A percentile compares a stretch with the other conserved stretches of the same genome.
Evolutionary conservation across 78 protist species (phyloP).

Genomic region (Andalucia godoyi): DNA sequence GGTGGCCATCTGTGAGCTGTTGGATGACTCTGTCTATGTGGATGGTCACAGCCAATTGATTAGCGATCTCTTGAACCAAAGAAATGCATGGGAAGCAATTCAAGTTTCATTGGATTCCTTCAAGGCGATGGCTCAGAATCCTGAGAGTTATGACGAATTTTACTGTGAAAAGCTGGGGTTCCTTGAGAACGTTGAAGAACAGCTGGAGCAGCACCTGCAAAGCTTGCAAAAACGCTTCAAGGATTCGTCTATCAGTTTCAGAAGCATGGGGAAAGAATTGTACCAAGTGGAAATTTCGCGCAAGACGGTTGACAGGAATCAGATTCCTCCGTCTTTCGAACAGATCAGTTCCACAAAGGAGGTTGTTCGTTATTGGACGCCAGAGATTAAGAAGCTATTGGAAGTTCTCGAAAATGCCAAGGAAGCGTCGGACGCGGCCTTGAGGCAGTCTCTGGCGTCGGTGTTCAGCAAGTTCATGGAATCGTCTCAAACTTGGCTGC

Average conservation of each 20-base stretch:
- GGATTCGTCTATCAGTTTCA: background rate
- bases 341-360: background rate
- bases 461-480: too few relatives aligned
- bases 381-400: background rate
- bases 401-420: background rate
- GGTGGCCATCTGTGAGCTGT: too few relatives aligned
- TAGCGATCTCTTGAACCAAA: too few relatives aligned
- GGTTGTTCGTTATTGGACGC: conserved; percentile 11
- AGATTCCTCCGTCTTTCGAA: background rate
- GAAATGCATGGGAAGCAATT: too few relatives aligned
- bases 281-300: conserved; percentile 15
- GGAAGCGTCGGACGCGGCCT: background rate
- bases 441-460: too few relatives aligned
- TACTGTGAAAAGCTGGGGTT: too few relatives aligned
- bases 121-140: too few relatives aligned
- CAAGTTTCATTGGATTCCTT: too few relatives aligned
- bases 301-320: background rate
- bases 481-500: too few relatives aligned
- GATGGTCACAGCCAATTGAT: too few relatives aligned
- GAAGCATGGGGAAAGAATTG: background rate
- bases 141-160: too few relatives aligned
- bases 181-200: background rate
- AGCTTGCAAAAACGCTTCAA: background rate
- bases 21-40: too few relatives aligned
- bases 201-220: background rate